phyloP scores from a whole-genome alignment of 2,329 filamentous ascomycete species.

The Aspergillus intermedius region DNA sequence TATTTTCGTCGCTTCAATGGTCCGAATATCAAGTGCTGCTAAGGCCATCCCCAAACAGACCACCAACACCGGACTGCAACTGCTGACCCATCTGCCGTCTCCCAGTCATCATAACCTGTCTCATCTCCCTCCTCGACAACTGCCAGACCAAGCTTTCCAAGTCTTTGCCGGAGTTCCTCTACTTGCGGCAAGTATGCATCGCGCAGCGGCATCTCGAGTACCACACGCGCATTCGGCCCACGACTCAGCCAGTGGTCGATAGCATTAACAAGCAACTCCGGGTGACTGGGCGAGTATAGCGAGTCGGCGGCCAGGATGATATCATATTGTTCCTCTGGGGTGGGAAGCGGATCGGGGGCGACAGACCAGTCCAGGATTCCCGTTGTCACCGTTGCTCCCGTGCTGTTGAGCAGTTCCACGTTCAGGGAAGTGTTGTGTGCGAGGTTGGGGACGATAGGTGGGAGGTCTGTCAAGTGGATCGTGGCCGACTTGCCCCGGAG shows the following conservation, averaged over 20 bases:
- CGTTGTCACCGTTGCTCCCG: conserved; percentile 54
- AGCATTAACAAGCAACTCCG: conserved; percentile 63
- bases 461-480: conserved; percentile 75
- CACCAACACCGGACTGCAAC: conserved; percentile 43
- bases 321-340: conserved; percentile 40
- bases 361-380: conserved; percentile 67
- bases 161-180: conserved; percentile 54
- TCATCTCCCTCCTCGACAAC: conserved; percentile 48
- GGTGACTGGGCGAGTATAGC: conserved; percentile 80
- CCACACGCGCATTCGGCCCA: conserved; percentile 53
- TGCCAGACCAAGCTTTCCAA: conserved; percentile 50
- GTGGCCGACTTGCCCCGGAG: conserved; percentile 51
- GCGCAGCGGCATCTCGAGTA: conserved; percentile 75
- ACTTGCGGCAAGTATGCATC: conserved; percentile 61
- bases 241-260: conserved; percentile 61
- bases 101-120: conserved; percentile 44
- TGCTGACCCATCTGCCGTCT: conserved; percentile 34
- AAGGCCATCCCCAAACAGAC: conserved; percentile 40
- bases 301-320: conserved; percentile 80
- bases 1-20: conserved; percentile 27
- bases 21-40: background rate
- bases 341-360: conserved; percentile 20
- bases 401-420: conserved; percentile 45
- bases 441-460: conserved; percentile 76
- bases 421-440: conserved; percentile 66